Evolutionary conservation across 768 basidiomycete genomes (phyloP).

Genomic region (Dentipellis fragilis): DNA sequence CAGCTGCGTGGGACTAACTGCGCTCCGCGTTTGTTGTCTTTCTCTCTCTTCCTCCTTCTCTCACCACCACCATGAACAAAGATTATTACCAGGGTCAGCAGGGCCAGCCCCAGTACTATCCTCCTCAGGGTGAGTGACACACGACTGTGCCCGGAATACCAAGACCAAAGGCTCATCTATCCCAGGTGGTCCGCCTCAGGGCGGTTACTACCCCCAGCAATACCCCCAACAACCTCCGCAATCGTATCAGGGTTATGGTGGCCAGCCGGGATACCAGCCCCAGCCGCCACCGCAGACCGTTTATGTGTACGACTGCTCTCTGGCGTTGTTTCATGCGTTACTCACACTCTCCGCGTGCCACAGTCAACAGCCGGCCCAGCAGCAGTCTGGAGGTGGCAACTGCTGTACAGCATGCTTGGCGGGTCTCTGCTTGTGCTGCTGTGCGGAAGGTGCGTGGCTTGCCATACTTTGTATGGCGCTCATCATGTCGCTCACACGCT

Average conservation of each 20-base stretch:
- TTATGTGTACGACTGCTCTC: conserved; percentile 50
- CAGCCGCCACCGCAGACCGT: conserved; percentile 73
- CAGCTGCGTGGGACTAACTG: background rate
- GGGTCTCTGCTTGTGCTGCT: conserved; percentile 56
- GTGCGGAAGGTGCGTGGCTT: conserved; percentile 51
- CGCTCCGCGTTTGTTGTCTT: background rate
- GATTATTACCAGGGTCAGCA: conserved; percentile 23
- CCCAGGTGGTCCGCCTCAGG: conserved; percentile 37
- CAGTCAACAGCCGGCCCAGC: conserved; percentile 39
- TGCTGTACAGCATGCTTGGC: conserved; percentile 61
- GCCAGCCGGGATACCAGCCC: conserved; percentile 37
- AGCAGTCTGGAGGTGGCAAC: conserved; percentile 31
- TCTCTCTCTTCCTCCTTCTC: background rate
- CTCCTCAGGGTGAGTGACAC: conserved; percentile 34
- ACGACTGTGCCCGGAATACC: background rate
- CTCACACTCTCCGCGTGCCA: conserved; percentile 16
- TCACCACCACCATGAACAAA: background rate
- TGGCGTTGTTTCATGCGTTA: background rate
- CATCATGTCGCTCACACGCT: background rate
- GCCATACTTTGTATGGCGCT: background rate
- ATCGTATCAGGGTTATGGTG: conserved; percentile 44
- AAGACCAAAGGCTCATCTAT: conserved; percentile 15
- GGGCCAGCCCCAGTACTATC: conserved; percentile 45
- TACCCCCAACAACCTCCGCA: conserved; percentile 70
- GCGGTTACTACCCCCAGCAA: conserved; percentile 22